Evolutionary conservation across 805 yeast genomes (phyloP).

Genomic region (Candida ipomoeae): DNA sequence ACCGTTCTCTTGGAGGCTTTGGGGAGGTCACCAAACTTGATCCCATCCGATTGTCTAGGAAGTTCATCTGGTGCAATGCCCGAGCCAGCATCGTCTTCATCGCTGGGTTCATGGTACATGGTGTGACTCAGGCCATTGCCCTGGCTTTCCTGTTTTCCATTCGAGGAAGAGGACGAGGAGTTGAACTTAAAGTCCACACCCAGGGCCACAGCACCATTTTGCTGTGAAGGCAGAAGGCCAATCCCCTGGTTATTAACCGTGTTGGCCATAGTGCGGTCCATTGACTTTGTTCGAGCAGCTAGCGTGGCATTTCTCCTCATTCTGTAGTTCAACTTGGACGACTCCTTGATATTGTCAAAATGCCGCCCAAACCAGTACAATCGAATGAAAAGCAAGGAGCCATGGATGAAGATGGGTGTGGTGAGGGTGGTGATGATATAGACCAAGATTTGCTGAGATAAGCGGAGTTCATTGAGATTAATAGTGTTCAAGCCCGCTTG

Average conservation of each 20-base stretch:
- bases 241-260: conserved; percentile 34
- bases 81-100: conserved; percentile 21
- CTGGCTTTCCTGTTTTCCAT: conserved; percentile 7
- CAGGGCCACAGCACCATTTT: background rate
- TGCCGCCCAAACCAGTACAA: conserved; percentile 85
- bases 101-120: conserved; percentile 44
- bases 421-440: conserved; percentile 61
- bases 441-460: conserved; percentile 78
- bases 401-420: conserved; percentile 87
- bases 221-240: conserved; percentile 7
- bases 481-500: conserved; percentile 91
- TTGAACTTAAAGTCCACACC: background rate
- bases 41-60: conserved; percentile 25
- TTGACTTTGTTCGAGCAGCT: conserved; percentile 45
- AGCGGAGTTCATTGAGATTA: conserved; percentile 54
- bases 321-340: conserved; percentile 72
- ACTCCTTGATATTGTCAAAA: conserved; percentile 74
- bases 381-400: conserved; percentile 69
- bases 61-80: background rate
- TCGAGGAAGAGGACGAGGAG: conserved; percentile 11
- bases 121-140: conserved; percentile 13
- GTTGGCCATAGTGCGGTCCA: conserved; percentile 25
- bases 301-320: conserved; percentile 79
- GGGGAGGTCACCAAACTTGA: conserved; percentile 59
- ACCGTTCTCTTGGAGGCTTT: conserved; percentile 44